Percentiles rank a stretch among this genome's conserved stretches.
These are phyloP conservation scores for Nothophoma quercina DNA, from an alignment of 2,329 filamentous ascomycete genomes.

Conservation along the genomic window DNA sequence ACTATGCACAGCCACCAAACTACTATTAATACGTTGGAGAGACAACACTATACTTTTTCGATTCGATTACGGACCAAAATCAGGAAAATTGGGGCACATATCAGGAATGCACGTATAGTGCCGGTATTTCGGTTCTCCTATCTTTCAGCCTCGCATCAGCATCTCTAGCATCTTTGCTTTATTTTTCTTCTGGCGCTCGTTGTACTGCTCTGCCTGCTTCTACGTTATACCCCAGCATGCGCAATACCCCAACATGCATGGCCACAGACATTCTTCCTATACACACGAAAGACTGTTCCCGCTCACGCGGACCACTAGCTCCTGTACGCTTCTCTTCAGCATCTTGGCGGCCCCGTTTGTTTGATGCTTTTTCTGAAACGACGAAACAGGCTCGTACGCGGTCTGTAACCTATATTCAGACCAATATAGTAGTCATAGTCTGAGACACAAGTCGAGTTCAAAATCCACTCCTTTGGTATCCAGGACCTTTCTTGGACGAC, in stretches of 20 bases:
- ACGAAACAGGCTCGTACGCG: slow-evolving; percentile 15
- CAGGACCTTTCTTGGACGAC: neutral
- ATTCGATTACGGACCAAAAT: slow-evolving; percentile 7
- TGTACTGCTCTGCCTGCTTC: slow-evolving; percentile 8
- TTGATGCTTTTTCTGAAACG: slow-evolving; percentile 11
- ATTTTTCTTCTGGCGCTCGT: slow-evolving; percentile 15
- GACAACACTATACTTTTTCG: slow-evolving; percentile 1
- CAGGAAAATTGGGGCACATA: neutral
- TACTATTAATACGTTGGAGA: slow-evolving; percentile 9
- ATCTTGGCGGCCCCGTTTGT: slow-evolving; percentile 8
- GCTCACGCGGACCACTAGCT: slow-evolving; percentile 50
- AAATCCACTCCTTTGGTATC: slow-evolving; percentile 20
- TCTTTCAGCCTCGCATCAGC: slow-evolving; percentile 38
- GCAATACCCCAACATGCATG: slow-evolving; percentile 41
- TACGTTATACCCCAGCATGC: slow-evolving; percentile 25
- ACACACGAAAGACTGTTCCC: slow-evolving; percentile 49
- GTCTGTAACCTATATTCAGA: slow-evolving; percentile 13
- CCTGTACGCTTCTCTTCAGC: slow-evolving; percentile 37
- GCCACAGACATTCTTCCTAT: slow-evolving; percentile 23
- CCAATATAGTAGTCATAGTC: slow-evolving; percentile 14
- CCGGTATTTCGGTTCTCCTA: slow-evolving; percentile 19
- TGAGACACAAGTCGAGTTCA: slow-evolving; percentile 16
- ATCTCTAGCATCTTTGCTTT: slow-evolving; percentile 30
- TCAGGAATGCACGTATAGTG: slow-evolving; percentile 15
- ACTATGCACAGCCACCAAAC: slow-evolving; percentile 15